Evolutionary conservation across 1,284 basidiomycete genomes (phyloP).

Genomic region (Rhodotorula mucilaginosa): DNA sequence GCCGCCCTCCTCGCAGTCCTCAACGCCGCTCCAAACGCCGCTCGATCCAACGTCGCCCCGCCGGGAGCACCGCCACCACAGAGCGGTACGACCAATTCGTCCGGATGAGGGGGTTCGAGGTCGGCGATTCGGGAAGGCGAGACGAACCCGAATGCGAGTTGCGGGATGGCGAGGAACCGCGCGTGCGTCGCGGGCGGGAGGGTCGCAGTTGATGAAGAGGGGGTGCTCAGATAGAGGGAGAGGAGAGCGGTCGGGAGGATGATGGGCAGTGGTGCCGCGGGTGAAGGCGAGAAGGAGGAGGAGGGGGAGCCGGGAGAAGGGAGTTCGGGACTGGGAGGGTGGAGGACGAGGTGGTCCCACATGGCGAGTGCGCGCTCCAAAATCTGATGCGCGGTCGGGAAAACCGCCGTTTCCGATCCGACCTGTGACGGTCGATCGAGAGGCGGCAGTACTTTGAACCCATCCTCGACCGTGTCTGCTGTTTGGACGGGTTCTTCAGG

Average conservation of each 20-base stretch:
- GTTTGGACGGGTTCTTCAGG: background rate
- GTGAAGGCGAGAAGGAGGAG: background rate
- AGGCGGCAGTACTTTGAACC: background rate
- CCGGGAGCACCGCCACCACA: background rate
- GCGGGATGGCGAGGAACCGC: slow-evolving; percentile 13
- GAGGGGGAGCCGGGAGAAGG: background rate
- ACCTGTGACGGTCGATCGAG: background rate
- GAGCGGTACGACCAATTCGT: background rate
- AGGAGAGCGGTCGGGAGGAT: slow-evolving; percentile 11
- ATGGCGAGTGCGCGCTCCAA: slow-evolving; percentile 15
- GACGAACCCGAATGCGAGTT: slow-evolving; percentile 26
- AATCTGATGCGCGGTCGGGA: slow-evolving; percentile 4
- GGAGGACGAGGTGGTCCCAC: slow-evolving; percentile 6
- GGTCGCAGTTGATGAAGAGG: background rate
- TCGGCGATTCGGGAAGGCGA: slow-evolving; percentile 11
- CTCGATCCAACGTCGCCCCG: slow-evolving; percentile 25
- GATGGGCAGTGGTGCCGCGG: background rate
- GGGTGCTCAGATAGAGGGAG: slow-evolving; percentile 12
- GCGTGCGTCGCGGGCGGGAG: slow-evolving; percentile 18
- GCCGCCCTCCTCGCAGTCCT: slow-evolving; percentile 21
- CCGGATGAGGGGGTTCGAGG: slow-evolving; percentile 9
- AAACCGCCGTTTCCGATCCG: background rate
- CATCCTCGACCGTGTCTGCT: background rate
- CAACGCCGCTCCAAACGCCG: slow-evolving; percentile 28
- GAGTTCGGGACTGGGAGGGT: background rate